Conservation (phyloP, 2,329 filamentous ascomycete species). For the Ophioceras dolichostomum region DNA sequence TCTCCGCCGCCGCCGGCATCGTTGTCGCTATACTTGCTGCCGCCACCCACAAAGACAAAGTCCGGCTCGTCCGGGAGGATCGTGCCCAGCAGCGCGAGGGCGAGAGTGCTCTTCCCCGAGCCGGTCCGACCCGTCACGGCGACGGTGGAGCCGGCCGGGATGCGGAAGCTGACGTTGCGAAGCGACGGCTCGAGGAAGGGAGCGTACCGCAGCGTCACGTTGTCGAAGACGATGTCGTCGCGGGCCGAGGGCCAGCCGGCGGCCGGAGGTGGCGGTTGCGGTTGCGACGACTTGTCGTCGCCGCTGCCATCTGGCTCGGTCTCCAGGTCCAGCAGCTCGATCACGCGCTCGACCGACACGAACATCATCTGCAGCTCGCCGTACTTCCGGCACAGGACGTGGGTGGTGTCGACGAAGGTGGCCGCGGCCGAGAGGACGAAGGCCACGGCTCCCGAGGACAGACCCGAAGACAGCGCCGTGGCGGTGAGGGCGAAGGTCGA, state of each 20-base stretch:
- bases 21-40: conserved; percentile 7
- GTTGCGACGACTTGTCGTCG: not conserved
- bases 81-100: conserved; percentile 44
- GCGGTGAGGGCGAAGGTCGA: conserved; percentile 64
- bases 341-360: conserved; percentile 76
- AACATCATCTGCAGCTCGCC: conserved; percentile 86
- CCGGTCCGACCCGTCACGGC: conserved; percentile 72
- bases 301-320: conserved; percentile 58
- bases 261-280: conserved; percentile 45
- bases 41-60: too few species aligned
- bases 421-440: conserved; percentile 68
- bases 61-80: conserved; percentile 29
- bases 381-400: conserved; percentile 65
- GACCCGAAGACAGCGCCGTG: conserved; percentile 61
- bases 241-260: conserved; percentile 63
- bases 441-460: conserved; percentile 67
- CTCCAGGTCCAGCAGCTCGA: conserved; percentile 69
- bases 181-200: conserved; percentile 65
- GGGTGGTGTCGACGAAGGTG: conserved; percentile 57
- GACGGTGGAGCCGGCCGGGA: conserved; percentile 51
- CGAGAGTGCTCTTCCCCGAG: conserved; percentile 74
- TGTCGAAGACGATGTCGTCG: conserved; percentile 63
- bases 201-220: conserved; percentile 70
- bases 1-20: not conserved
- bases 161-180: conserved; percentile 53